A percentile compares a stretch with the other conserved stretches of the same genome.
Conservation (phyloP, 495 filamentous ascomycete species). For the Tuber melanosporum region DNA sequence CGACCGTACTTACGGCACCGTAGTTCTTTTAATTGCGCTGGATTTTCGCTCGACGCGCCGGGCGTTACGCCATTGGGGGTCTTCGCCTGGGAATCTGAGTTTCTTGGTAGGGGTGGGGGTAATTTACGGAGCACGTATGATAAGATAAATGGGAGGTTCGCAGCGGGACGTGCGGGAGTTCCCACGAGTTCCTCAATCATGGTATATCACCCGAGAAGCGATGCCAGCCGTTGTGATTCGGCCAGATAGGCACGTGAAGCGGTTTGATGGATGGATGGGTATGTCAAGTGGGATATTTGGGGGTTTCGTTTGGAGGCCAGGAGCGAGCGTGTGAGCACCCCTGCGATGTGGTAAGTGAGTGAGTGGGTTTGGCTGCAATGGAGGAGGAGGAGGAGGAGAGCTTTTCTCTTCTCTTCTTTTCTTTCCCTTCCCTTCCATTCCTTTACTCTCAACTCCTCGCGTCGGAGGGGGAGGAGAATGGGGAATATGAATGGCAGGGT, state of each 20-base stretch:
- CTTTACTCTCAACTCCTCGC: neutral
- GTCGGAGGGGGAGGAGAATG: neutral
- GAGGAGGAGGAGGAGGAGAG: neutral
- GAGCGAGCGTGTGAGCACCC: neutral
- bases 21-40: neutral
- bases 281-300: neutral
- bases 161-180: neutral
- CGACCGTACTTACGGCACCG: too few species aligned
- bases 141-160: neutral
- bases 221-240: neutral
- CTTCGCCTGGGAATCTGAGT: neutral
- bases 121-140: neutral
- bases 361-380: neutral
- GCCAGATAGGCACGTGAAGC: neutral
- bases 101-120: neutral
- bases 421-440: neutral
- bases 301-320: neutral
- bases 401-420: neutral
- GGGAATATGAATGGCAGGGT: neutral
- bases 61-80: neutral
- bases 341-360: neutral
- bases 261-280: neutral
- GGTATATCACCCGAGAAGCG: neutral
- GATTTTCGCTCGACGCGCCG: neutral
- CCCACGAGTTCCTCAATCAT: neutral